A percentile compares a stretch with the other conserved stretches of the same genome.
Evolutionary conservation across 345 rosid genomes (phyloP).

Genomic region (Syzygium oleosum): DNA sequence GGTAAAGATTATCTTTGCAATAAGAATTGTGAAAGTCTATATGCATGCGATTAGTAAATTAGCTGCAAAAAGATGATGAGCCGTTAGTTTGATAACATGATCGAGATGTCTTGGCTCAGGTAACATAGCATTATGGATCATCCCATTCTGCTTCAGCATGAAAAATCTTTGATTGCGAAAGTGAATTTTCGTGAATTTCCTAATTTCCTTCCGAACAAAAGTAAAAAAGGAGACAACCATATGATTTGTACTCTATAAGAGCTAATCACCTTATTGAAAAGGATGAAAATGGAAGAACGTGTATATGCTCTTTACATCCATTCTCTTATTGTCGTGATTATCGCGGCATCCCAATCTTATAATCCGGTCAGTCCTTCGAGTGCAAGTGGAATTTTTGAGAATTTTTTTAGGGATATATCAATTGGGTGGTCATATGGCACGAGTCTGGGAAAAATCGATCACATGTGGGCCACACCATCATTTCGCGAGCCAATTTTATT

Average conservation of each 20-base stretch:
- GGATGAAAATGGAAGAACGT: not conserved
- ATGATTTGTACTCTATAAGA: not conserved
- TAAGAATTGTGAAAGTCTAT: not conserved
- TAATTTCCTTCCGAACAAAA: not conserved
- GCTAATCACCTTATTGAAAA: not conserved
- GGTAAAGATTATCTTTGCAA: not conserved
- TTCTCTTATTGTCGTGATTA: not conserved
- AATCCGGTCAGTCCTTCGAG: not conserved
- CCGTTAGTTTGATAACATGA: not conserved
- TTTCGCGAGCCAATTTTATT: not conserved
- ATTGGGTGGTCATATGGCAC: not conserved
- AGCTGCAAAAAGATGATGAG: not conserved
- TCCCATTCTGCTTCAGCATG: not conserved
- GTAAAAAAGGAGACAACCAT: not conserved
- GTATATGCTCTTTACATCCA: not conserved
- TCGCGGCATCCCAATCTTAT: not conserved
- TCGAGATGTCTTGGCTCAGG: not conserved
- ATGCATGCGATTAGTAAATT: not conserved
- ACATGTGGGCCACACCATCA: not conserved
- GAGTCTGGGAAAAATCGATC: not conserved
- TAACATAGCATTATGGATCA: not conserved
- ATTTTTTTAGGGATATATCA: not conserved
- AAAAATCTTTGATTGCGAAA: not conserved
- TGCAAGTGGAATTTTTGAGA: not conserved
- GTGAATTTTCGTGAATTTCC: not conserved